A percentile compares a stretch with the other conserved stretches of the same genome.
Conservation (phyloP, 441 rosid species). For the Gossypium lobatum region DNA sequence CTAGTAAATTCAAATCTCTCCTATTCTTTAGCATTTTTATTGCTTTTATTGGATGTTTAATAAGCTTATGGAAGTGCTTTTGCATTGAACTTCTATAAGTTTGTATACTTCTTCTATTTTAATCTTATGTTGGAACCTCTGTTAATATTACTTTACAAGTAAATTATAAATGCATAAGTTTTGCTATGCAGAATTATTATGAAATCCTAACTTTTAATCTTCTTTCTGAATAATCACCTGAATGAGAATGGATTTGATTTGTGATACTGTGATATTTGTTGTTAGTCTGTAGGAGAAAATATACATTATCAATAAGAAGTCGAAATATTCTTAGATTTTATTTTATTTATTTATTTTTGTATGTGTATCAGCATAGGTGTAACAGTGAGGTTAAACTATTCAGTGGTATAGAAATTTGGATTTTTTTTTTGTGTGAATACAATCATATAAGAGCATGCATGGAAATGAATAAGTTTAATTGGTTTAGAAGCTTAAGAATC, state of each 20-base stretch:
- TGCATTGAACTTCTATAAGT: neutral
- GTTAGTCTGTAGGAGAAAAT: neutral
- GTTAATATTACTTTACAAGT: neutral
- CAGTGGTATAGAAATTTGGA: neutral
- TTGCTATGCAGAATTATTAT: neutral
- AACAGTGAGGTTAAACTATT: neutral
- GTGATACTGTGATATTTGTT: neutral
- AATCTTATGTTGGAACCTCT: neutral
- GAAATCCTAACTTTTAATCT: neutral
- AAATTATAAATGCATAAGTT: neutral
- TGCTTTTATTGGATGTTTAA: slow-evolving; percentile 2
- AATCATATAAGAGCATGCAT: neutral
- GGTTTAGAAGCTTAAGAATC: neutral
- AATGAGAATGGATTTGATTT: neutral
- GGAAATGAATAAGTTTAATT: neutral
- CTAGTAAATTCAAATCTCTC: slow-evolving; percentile 36
- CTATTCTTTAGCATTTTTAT: neutral
- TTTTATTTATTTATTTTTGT: no score
- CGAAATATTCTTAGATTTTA: no score
- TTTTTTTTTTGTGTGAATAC: neutral
- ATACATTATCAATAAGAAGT: neutral
- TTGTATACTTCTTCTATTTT: neutral
- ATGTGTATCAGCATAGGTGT: neutral
- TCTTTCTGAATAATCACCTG: neutral
- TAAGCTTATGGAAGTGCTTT: neutral